Evolutionary conservation across 495 filamentous ascomycete species (phyloP).

Genomic region (Neurospora terricola): DNA sequence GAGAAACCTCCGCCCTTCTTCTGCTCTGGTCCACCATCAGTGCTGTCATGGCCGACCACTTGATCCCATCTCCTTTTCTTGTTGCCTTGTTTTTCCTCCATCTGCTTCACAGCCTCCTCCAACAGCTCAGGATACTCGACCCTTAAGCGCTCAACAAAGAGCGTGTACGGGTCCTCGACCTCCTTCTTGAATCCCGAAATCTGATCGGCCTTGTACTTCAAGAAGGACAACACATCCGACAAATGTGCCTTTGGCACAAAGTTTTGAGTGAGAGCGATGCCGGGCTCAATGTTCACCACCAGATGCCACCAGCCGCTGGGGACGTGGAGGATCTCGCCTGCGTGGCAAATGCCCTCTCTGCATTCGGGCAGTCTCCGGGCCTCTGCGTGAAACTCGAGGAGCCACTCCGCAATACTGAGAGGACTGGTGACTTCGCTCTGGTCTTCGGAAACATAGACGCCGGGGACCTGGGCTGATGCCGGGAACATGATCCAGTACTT

Average conservation of each 20-base stretch:
- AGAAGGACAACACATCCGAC: constrained; percentile 64
- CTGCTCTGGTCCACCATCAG: constrained; percentile 22
- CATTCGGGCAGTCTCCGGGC: constrained; percentile 71
- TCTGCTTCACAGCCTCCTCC: constrained; percentile 48
- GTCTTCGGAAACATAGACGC: constrained; percentile 85
- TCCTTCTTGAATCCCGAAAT: constrained; percentile 76
- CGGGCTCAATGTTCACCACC: constrained; percentile 76
- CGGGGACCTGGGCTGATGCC: constrained; percentile 54
- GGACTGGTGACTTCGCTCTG: constrained; percentile 92
- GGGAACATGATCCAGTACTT: constrained; percentile 98
- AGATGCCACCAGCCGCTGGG: constrained; percentile 94
- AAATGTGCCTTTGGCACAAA: constrained; percentile 79
- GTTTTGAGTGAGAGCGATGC: constrained; percentile 91
- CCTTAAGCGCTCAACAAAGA: constrained; percentile 64
- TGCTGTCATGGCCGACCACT: constrained; percentile 44
- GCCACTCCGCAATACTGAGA: constrained; percentile 92
- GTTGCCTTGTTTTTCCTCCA: constrained; percentile 49
- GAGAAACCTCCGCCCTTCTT: constrained; percentile 54
- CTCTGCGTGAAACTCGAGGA: constrained; percentile 82
- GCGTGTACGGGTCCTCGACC: constrained; percentile 60
- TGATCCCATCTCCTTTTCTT: constrained; percentile 85
- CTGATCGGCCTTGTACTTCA: constrained; percentile 72
- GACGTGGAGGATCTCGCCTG: constrained; percentile 88
- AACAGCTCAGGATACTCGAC: constrained; percentile 56
- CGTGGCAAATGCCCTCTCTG: constrained; percentile 74